These are phyloP conservation scores for Primulina tabacum DNA, from an alignment of 257 asterid genomes.

Conservation along the genomic window DNA sequence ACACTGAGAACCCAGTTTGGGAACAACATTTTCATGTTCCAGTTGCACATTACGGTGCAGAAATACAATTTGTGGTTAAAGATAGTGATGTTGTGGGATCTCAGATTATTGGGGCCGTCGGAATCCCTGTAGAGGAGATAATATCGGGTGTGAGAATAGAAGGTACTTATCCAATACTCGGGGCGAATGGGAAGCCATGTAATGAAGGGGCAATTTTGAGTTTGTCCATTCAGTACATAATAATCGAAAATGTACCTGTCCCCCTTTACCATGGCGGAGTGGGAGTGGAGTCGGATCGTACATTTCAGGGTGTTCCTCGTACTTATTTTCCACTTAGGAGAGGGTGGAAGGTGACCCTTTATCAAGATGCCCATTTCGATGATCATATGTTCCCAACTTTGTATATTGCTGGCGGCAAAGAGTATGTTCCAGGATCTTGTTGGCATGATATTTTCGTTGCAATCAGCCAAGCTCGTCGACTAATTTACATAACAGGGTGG, in stretches of 20 bases:
- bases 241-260: constrained; percentile 41
- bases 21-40: constrained; percentile 79
- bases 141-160: constrained; percentile 41
- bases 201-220: constrained; percentile 59
- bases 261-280: constrained; percentile 42
- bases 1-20: constrained; percentile 85
- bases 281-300: constrained; percentile 67
- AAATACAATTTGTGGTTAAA: constrained; percentile 82
- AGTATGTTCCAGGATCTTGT: constrained; percentile 53
- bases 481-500: constrained; percentile 90
- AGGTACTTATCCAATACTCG: constrained; percentile 64
- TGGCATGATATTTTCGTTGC: constrained; percentile 85
- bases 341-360: constrained; percentile 69
- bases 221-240: constrained; percentile 65
- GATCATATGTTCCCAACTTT: constrained; percentile 50
- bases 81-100: constrained; percentile 85
- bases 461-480: constrained; percentile 60
- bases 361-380: constrained; percentile 83
- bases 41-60: constrained; percentile 77
- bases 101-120: constrained; percentile 79
- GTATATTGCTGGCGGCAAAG: constrained; percentile 41
- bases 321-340: constrained; percentile 75
- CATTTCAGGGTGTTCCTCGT: constrained; percentile 61
- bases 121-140: constrained; percentile 63
- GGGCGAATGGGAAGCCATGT: constrained; percentile 57